Evolutionary conservation across 805 yeast genomes (phyloP), one percentile per base, ranked within the genome.

Genomic region (Sugiyamaella chiloensis): DNA sequence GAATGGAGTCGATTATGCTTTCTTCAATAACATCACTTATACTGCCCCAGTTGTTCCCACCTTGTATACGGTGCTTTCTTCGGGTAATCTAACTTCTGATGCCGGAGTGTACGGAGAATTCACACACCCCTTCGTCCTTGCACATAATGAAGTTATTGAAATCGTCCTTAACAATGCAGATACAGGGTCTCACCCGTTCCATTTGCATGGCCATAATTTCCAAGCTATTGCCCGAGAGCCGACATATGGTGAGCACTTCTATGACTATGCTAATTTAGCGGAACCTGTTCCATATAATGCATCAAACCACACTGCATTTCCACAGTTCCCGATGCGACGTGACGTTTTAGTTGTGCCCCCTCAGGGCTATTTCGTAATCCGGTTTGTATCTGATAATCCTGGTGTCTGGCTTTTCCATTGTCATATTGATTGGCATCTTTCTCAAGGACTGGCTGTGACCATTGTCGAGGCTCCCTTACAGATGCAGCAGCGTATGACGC

Each of bases 131-230:
- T 73, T 76, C 61, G 87, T 91, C 12, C 70, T 91, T 48, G 77
- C 79, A 54, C 73, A 80, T 57, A 76, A 74, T 60, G 86, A 76
- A 58, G 71, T 85, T 50, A 77, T 91, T 27, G 95, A 91, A 63
- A 78, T 91, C 57, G 85, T 87, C 5, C 62, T 91, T 36, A 91
- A 91, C 73, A 90, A 89, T 68, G 70, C 70, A 51, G 99, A 91
- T 67, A 79, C 95, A 3, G 97, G 98, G 63, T 84, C 75, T 59
- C 99, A 91, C 72, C 98, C 99, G 24, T 91, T 91, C 93, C 99
- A 91, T 71, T 72, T 91, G 64, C 99, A 91, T 71, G 99, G 99
- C 44, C 93, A 85, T 66, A 78, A 67, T 42, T 91, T 90, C 85
- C 97, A 91, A 71, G 74, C 85, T 7, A 65, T 88, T 50, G 81